Base-by-base conservation (phyloP, 1,139 yeast genomes). In the Zygoascus meyerae region DNA sequence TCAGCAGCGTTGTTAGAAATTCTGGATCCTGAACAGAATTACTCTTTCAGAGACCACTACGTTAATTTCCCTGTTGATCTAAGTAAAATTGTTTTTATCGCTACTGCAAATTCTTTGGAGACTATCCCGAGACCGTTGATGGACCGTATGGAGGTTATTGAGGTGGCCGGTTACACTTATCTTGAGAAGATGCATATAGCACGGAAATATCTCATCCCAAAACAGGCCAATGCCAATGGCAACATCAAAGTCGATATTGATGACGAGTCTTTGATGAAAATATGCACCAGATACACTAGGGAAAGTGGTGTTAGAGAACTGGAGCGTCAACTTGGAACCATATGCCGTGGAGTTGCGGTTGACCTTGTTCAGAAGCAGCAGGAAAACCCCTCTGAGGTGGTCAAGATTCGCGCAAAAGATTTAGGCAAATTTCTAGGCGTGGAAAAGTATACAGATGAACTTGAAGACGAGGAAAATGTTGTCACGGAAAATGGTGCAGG, bases 1-100 rank as follows among this genome's bases (percentile, higher is more conserved):
- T 83, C 92, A 11, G 95, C 95, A 31, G 96, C 96, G 0, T 71
- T 89, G 59, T 71, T 89, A 51, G 96, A 89, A 62, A 94, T 89
- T 0, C 73, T 89, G 55, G 97, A 89, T 59, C 96, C 97, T 0
- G 96, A 89, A 63, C 96, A 89, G 63, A 89, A 89, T 63, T 69
- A 71, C 40, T 74, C 78, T 26, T 89, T 87, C 66, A 80, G 78
- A 40, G 97, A 89, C 64, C 95, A 87, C 60, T 89, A 86, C 61
- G 69, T 89, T 50, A 95, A 95, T 11, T 85, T 89, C 64, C 95
- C 96, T 0, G 74, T 87, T 31, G 96, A 89, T 61, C 70, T 89
- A 55, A 84, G 95, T 2, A 87, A 85, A 55, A 87, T 86, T 5
- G 71, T 87, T 34, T 89, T 89, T 62, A 77, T 89, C 48, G 90